Conservation (phyloP, 2,329 filamentous ascomycete species). For the Trichoderma hamatum region DNA sequence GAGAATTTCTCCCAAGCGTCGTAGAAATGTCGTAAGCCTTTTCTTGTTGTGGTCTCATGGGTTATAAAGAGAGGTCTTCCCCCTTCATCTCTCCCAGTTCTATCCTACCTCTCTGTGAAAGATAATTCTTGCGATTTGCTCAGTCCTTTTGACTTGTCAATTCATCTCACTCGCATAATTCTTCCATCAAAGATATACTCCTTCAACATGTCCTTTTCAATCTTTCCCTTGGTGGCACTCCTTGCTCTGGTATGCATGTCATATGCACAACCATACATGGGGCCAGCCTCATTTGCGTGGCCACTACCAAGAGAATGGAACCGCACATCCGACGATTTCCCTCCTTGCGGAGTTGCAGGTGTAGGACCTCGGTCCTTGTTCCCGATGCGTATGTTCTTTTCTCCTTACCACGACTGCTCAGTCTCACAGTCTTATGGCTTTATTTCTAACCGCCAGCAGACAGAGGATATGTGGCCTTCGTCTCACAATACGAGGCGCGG, state of each 20-base stretch:
- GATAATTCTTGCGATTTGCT: neutral
- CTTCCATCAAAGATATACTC: neutral
- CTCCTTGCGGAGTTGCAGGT: conserved; percentile 53
- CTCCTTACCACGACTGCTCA: neutral
- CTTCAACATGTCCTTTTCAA: neutral
- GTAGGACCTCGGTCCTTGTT: conserved; percentile 52
- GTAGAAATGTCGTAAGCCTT: neutral
- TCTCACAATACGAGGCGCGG: conserved; percentile 57
- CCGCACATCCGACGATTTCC: conserved; percentile 52
- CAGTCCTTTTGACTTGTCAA: neutral
- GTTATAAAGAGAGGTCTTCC: neutral
- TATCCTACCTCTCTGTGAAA: neutral
- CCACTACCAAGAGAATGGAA: conserved; percentile 56
- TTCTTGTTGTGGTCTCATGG: neutral
- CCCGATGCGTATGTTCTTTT: conserved; percentile 47
- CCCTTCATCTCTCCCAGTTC: neutral
- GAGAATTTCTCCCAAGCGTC: too few species aligned
- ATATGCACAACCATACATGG: conserved; percentile 32
- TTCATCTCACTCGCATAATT: neutral
- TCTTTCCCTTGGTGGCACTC: neutral
- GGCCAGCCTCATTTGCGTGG: conserved; percentile 60
- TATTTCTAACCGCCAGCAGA: conserved; percentile 37
- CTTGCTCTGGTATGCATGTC: neutral
- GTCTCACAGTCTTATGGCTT: neutral
- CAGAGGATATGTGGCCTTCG: conserved; percentile 54